phyloP scores from a whole-genome alignment of 176 grass and related monocot species.

The Carex myosuroides region DNA sequence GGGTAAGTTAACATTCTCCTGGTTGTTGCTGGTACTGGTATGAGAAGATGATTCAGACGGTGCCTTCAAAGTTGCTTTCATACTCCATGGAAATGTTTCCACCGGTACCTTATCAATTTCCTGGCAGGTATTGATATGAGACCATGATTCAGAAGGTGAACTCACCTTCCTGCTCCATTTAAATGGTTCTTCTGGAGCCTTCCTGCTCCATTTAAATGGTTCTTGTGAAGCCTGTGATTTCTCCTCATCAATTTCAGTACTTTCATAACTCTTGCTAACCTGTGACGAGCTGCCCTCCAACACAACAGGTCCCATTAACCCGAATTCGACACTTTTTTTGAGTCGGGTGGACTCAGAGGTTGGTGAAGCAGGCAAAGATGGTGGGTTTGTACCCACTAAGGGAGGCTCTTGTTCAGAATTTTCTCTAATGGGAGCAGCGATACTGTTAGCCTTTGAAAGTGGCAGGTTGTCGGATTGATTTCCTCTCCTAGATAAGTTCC shows the following conservation, averaged over 20 bases:
- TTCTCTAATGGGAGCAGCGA: background rate
- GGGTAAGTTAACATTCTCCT: background rate
- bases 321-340: conserved; percentile 37
- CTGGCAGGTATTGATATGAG: background rate
- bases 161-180: background rate
- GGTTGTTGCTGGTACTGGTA: conserved; percentile 5
- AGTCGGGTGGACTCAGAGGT: background rate
- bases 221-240: background rate
- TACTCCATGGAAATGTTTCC: background rate
- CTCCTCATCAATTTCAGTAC: background rate
- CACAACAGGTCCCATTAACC: conserved; percentile 51
- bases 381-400: background rate
- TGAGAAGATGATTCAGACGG: background rate
- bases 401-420: background rate
- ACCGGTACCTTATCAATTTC: background rate
- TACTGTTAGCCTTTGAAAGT: background rate
- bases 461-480: background rate
- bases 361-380: background rate
- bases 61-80: background rate
- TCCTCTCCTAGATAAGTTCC: background rate
- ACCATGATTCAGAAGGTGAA: background rate
- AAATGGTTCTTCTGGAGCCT: background rate
- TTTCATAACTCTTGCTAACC: conserved; percentile 1
- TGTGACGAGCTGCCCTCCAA: conserved; percentile 25
- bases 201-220: background rate